Base-by-base conservation (phyloP, 495 filamentous ascomycete species). In the Penicillium goetzii region DNA sequence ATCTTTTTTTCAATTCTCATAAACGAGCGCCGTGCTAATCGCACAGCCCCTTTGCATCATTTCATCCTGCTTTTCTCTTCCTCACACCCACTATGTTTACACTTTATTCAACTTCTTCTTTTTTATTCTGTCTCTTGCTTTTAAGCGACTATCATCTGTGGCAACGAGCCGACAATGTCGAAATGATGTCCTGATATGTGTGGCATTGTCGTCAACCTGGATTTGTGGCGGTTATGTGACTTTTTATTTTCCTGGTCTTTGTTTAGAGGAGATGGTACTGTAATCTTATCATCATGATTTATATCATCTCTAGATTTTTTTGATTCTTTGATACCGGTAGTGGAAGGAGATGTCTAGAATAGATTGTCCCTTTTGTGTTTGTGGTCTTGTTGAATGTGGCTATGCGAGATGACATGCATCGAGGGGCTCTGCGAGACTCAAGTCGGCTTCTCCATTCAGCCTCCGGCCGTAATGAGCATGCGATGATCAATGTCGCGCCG, bases 141-240 rank as follows among this genome's bases (percentile, higher is more conserved):
- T 71, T 75, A 60, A 72, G 69, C 74, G 72, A 68, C 67, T 71
- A 70, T 73, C 70, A 77, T 75, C 71, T 73, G 74, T 74, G 74
- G 73, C 74, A 71, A 77, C 64, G 69, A 78, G 68, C 69, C 71
- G 70, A 77, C 74, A 72, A 79, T 74, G 77, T 74, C 63, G 75
- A 74, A 74, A 79, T 67, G 77, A 78, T 66, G 62, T 69, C 72
- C 75, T 76, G 68, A 71, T 69, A 66, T 63, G 66, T 69, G 68
- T 69, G 71, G 68, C 72, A 70, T 66, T 72, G 47, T 51, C 47
- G 26, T 30, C 47, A 17, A 28, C 47, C 14, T 51, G 47, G 25
- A 28, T 58, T 66, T 55, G 52, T 70, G 65, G 59, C 72, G 61
- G 58, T 64, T 62, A 28, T 40, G 45, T 59, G 32, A 53, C 59